phyloP scores from a whole-genome alignment of 1,284 basidiomycete genomes.

The Mycosarcoma mackinlayi region DNA sequence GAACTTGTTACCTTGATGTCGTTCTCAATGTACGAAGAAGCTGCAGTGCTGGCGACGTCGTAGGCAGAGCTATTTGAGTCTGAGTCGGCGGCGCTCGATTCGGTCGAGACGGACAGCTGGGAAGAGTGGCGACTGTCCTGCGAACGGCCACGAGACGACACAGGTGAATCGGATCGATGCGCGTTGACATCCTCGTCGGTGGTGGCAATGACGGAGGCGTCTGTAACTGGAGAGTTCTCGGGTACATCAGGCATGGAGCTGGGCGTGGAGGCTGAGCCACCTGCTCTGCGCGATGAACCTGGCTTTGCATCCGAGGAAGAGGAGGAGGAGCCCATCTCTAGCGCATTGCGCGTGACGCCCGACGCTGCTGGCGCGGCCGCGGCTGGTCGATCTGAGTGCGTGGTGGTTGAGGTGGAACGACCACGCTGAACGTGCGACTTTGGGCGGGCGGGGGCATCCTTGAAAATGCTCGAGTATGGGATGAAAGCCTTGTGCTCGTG shows the following conservation, averaged over 20 bases:
- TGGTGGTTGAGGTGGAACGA: slow-evolving; percentile 13
- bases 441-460: slow-evolving; percentile 69
- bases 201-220: not conserved
- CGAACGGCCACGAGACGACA: slow-evolving; percentile 23
- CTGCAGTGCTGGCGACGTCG: slow-evolving; percentile 30
- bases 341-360: slow-evolving; percentile 21
- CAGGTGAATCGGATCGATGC: slow-evolving; percentile 26
- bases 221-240: slow-evolving; percentile 21
- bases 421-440: slow-evolving; percentile 28
- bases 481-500: slow-evolving; percentile 80
- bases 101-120: slow-evolving; percentile 29
- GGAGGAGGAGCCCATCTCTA: slow-evolving; percentile 49
- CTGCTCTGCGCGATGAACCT: slow-evolving; percentile 19
- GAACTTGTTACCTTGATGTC: slow-evolving; percentile 40
- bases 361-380: slow-evolving; percentile 1
- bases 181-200: slow-evolving; percentile 19
- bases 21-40: slow-evolving; percentile 39
- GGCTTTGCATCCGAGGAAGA: slow-evolving; percentile 17
- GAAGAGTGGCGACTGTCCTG: slow-evolving; percentile 43
- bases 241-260: slow-evolving; percentile 40
- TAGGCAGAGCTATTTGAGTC: slow-evolving; percentile 23
- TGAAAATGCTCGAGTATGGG: slow-evolving; percentile 77
- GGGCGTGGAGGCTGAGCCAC: slow-evolving; percentile 24
- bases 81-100: slow-evolving; percentile 22
- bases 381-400: not conserved